Percentiles rank a stretch among this genome's conserved stretches.
phyloP scores from a whole-genome alignment of 2,329 filamentous ascomycete genomes.

The Aspergillus pseudonomiae region DNA sequence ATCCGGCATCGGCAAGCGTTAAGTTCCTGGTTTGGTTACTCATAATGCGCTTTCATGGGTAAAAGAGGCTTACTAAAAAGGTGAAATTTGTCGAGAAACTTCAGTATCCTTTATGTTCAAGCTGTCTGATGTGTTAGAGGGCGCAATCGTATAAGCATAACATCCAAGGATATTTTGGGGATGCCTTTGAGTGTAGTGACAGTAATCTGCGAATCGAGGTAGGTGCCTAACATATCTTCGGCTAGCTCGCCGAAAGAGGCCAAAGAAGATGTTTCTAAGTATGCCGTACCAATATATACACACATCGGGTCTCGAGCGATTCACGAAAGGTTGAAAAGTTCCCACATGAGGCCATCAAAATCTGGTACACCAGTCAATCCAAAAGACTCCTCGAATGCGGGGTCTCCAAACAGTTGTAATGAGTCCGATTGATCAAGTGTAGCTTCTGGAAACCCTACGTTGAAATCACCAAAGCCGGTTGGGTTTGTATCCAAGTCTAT shows the following conservation, averaged over 20 bases:
- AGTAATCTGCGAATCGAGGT: background rate
- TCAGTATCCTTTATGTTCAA: background rate
- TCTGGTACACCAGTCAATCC: conserved; percentile 30
- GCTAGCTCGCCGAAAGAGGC: background rate
- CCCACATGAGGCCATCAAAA: conserved; percentile 35
- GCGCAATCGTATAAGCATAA: background rate
- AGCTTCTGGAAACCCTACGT: background rate
- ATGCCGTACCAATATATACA: background rate
- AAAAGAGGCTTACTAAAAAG: no score
- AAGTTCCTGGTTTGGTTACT: no score
- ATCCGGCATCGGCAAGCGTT: no score
- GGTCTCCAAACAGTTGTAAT: conserved; percentile 21
- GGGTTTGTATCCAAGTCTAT: background rate
- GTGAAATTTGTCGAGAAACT: background rate
- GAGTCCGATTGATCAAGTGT: background rate
- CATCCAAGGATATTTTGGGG: background rate
- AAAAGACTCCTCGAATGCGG: conserved; percentile 27
- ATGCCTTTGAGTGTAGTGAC: background rate
- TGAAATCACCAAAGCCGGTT: background rate
- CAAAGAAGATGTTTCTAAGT: background rate
- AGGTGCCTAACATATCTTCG: background rate
- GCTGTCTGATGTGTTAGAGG: background rate
- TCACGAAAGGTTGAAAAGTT: conserved; percentile 24
- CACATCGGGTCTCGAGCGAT: background rate
- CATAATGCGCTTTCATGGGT: no score